Base-by-base conservation (phyloP, 2,329 filamentous ascomycete species). In the Colletotrichum chlorophyti region DNA sequence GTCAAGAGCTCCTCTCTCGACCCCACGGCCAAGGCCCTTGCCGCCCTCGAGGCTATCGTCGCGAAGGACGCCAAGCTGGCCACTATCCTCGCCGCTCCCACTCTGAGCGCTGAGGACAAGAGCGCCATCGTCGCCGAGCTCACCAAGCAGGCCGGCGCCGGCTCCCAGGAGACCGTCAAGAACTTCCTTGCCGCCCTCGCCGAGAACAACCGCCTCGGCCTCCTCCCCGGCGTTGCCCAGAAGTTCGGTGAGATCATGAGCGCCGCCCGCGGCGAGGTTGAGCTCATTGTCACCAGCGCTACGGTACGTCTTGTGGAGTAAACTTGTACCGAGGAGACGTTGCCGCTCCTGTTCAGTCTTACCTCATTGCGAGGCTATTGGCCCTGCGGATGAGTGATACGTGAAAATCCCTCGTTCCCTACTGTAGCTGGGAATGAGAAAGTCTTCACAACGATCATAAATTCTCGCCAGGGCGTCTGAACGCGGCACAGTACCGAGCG, bases 141-240 rank as follows among this genome's bases (percentile, higher is more conserved):
- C 68, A 83, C 90, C 78, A 97, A 97, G 87, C 84, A 88, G 72
- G 81, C 90, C 65, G 90, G 89, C 68, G 78, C 79, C 66, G 75
- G 79, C 64, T 84, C 88, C 75, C 91, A 91, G 73, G 87, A 91
- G 73, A 91, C 93, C 64, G 81, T 98, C 77, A 93, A 95, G 88
- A 96, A 97, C 86, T 93, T 99, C 83, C 86, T 99, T 68, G 74
- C 82, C 57, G 91, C 94, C 57, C 86, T 99, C 58, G 94, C 95
- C 66, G 91, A 95, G 82, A 96, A 99, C 88, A 99, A 99, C 87
- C 87, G 95, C 67, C 83, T 99, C 67, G 87, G 88, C 65, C 82
- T 95, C 63, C 84, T 99, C 63, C 83, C 89, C 76, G 88, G 89
- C 68, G 89, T 98, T 64, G 88, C 87, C 74, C 86, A 90, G 73